phyloP scores from a whole-genome alignment of 2,329 filamentous ascomycete species.

The Neocucurbitaria cava region DNA sequence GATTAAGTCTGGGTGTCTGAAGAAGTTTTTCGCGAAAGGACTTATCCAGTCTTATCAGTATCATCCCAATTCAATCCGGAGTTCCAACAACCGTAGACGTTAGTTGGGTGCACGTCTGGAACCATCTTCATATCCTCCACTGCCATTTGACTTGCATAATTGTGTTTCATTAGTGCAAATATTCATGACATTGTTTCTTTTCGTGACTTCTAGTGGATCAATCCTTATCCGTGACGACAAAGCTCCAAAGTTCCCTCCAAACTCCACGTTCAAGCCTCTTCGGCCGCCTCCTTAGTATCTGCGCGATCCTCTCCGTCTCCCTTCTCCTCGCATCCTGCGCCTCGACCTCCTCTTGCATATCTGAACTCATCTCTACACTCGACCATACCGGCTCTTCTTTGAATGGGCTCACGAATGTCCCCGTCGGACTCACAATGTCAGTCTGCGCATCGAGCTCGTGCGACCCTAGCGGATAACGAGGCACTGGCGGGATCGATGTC shows the following conservation, averaged over 20 bases:
- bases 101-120: neutral
- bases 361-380: slow-evolving; percentile 8
- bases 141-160: neutral
- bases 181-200: neutral
- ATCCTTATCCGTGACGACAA: slow-evolving; percentile 24
- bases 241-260: slow-evolving; percentile 33
- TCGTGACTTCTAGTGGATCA: neutral
- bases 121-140: neutral
- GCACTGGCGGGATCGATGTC: neutral
- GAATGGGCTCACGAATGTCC: slow-evolving; percentile 5
- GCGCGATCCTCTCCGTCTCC: slow-evolving; percentile 13
- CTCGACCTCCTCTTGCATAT: slow-evolving; percentile 21
- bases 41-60: too few species aligned
- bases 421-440: neutral
- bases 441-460: slow-evolving; percentile 15
- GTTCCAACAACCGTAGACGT: neutral
- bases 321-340: slow-evolving; percentile 14
- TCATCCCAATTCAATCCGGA: neutral
- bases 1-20: neutral
- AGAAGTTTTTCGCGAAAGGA: neutral
- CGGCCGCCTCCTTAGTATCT: slow-evolving; percentile 19
- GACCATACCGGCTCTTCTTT: neutral
- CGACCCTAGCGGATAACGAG: slow-evolving; percentile 6
- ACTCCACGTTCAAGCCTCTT: slow-evolving; percentile 17
- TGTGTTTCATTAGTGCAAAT: neutral